These are phyloP conservation scores for Magnusiomyces tetraspermus DNA, from an alignment of 1,139 yeast genomes.

Conservation along the genomic window DNA sequence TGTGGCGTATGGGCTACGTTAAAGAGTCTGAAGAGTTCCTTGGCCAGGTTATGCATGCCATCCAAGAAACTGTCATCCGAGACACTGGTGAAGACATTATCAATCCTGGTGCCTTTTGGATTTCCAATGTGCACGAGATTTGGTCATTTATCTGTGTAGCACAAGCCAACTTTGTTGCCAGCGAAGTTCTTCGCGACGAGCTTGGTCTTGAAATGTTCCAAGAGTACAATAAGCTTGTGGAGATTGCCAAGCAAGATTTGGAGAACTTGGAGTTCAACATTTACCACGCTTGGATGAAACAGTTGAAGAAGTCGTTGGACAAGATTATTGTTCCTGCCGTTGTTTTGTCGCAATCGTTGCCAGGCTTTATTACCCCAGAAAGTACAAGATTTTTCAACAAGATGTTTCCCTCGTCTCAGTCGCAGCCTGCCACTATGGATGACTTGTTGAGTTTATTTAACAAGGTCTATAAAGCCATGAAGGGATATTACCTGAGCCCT, in stretches of 20 bases:
- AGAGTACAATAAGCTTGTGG: conserved; percentile 81
- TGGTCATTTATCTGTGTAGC: conserved; percentile 93
- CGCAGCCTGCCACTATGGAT: conserved; percentile 83
- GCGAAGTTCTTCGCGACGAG: conserved; percentile 67
- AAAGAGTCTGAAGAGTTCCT: conserved; percentile 85
- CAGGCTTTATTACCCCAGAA: conserved; percentile 92
- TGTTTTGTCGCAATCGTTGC: conserved; percentile 85
- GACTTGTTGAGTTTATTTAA: conserved; percentile 85
- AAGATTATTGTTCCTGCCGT: conserved; percentile 92
- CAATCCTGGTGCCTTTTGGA: conserved; percentile 95
- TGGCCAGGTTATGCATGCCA: conserved; percentile 81
- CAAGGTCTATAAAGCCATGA: conserved; percentile 89
- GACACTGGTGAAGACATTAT: conserved; percentile 74
- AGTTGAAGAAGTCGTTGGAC: conserved; percentile 82
- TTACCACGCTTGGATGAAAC: conserved; percentile 96
- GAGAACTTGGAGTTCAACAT: conserved; percentile 89
- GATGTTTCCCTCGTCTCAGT: conserved; percentile 53
- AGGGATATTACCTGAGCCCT: conserved; percentile 76
- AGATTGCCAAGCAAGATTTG: conserved; percentile 88
- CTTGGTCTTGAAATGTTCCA: conserved; percentile 88
- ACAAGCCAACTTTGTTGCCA: conserved; percentile 76
- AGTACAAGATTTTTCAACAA: conserved; percentile 76
- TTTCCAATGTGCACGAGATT: conserved; percentile 91
- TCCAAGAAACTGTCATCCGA: conserved; percentile 49
- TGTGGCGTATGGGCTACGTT: conserved; percentile 97